Base-by-base conservation (phyloP, 2,329 filamentous ascomycete genomes). In the Aspergillus ustus region DNA sequence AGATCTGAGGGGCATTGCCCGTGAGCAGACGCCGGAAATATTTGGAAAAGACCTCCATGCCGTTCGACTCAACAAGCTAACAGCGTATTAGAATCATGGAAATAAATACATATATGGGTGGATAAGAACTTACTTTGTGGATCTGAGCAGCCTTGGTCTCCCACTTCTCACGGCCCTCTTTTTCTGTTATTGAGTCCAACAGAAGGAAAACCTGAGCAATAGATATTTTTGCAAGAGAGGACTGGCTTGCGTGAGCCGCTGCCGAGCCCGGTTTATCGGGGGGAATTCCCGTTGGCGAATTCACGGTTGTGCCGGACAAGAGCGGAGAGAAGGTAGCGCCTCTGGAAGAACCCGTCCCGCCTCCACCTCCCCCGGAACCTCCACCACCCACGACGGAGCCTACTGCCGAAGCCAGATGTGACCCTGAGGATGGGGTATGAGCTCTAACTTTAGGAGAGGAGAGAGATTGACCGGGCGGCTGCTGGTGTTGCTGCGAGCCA, bases 41-140 rank as follows among this genome's bases (percentile, higher is more conserved):
- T 83, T 93, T 96, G 63, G 92, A 89, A 78, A 93, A 97, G 75
- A 97, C 93, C 85, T 99, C 96, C 94, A 99, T 99, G 75, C 93
- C 93, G 93, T 96, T 90, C 73, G 94, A 93, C 87, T 97, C 90
- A 82, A 98, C 90, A 77, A 98, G 89, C 91, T 97, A 66, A 7
- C 52, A 31, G 22, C 7, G 40, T 40, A 54, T 61, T 28, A 55
- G 55, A 55, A 53, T 53, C 37, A 22, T 28, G 7, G 11, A 7
- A n/a, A 11, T 22, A 13, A 19, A 43, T 6, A 29, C 13, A 20
- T 13, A 13, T 45, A 29, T 8, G 37, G 17, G 64, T 83, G 13
- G 5, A 17, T 13, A 40, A 40, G 19, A n/a, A 68, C 85, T 75
- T 83, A 96, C 93, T 87, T 96, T 96, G 78, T 89, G 89, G 73